Evolutionary conservation across 495 filamentous ascomycete genomes (phyloP), one percentile per base, ranked within the genome.

Genomic region (Poronia punctata): DNA sequence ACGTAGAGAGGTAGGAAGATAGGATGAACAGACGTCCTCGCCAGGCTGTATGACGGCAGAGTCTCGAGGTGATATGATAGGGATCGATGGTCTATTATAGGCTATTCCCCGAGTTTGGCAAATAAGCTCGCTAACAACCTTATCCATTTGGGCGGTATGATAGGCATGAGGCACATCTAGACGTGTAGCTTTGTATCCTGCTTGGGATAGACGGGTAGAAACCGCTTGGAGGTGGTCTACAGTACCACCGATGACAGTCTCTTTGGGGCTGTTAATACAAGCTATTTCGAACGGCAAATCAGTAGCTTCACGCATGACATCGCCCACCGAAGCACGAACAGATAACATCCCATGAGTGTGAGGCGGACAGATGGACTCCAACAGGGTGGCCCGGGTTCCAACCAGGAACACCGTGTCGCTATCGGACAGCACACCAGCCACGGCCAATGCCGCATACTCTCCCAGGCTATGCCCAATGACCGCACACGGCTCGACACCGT

Each of bases 401-500:
- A 83, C 77, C 11, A 87, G 66, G 45, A 76, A 79, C 36, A 88
- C 70, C 18, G 77, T 75, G 50, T 86, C 82, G 31, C 65, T 68
- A 12, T 68, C 72, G 2, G 76, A 79, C 5, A 88, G 50, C n/a
- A 86, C 74, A 25, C 82, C 84, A 6, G 83, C 73, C 26, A 76
- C 74, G 14, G 43, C 56, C 0, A 76, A 35, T 0, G 70, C 71
- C 2, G 67, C 64, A 1, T 75, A 53, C 46, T 76, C 52, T 0
- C 74, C 74, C 42, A 78, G 57, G 52, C 79, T 83, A 57, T 86
- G 82, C 10, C 82, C 82, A 28, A 85, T 65, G 7, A 83, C 79
- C 21, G 75, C 73, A 26, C 66, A 56, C 15, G 80, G 80, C 10
- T 54, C 69, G 20, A 82, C 59, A 23, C 79, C 81, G 59, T 78